These are phyloP conservation scores for Capniomyces stellatus DNA, from an alignment of 371 early-diverging fungal genomes.

Conservation along the genomic window DNA sequence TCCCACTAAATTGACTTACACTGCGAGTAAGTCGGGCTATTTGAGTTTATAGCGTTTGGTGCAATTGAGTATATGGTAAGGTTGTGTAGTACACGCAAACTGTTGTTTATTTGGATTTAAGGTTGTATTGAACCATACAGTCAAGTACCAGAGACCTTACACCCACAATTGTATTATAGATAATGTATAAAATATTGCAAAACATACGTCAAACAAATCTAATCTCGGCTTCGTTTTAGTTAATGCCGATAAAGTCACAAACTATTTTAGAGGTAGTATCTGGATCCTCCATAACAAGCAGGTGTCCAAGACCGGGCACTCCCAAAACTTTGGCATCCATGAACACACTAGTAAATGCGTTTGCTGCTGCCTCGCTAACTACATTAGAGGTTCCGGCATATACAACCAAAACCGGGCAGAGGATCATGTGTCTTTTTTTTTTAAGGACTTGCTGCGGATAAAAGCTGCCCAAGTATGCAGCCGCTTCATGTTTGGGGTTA, in stretches of 20 bases:
- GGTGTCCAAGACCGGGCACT: neutral
- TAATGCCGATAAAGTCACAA: neutral
- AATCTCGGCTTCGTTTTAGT: no score
- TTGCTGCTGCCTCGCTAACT: neutral
- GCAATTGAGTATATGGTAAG: no score
- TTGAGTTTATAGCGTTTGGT: no score
- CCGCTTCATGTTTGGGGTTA: neutral
- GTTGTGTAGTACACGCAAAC: no score
- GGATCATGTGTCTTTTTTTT: neutral
- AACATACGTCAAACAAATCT: no score
- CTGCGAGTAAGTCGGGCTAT: no score
- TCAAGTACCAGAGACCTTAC: no score
- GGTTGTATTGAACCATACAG: no score
- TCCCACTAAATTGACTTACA: no score
- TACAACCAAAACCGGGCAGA: neutral
- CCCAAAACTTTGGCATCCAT: neutral
- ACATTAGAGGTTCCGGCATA: neutral
- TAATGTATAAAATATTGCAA: no score
- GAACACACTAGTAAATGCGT: neutral
- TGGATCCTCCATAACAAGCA: neutral
- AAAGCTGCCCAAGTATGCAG: neutral
- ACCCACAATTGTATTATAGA: no score
- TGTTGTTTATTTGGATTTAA: no score
- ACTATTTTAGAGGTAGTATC: neutral
- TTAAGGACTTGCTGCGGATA: neutral